phyloP scores from a whole-genome alignment of 2,329 filamentous ascomycete genomes.

The Hypoxylon sp. region DNA sequence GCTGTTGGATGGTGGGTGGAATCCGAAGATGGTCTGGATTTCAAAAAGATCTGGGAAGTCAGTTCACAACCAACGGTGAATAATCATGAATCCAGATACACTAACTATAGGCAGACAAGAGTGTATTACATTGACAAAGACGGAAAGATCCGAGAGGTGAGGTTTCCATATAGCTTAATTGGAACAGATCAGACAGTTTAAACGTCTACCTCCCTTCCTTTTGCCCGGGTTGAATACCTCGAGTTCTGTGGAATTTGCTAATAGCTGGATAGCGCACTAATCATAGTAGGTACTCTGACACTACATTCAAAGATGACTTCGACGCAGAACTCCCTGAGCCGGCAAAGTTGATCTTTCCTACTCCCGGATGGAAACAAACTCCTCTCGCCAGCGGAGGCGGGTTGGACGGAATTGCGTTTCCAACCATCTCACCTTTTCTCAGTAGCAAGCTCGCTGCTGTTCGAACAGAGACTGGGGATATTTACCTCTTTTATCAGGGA shows the following conservation, averaged over 20 bases:
- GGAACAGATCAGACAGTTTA: not conserved
- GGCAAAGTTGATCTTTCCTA: constrained; percentile 4
- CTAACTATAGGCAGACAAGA: constrained; percentile 11
- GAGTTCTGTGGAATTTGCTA: not conserved
- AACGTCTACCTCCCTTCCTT: not conserved
- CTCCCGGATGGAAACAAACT: constrained; percentile 17
- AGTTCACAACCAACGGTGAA: not conserved
- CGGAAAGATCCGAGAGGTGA: constrained; percentile 11
- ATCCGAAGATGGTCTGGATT: not conserved
- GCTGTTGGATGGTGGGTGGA: constrained; percentile 17
- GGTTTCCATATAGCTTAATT: not conserved
- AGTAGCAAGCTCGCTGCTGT: constrained; percentile 14
- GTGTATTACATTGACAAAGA: constrained; percentile 18
- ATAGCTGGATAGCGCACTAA: constrained; percentile 4
- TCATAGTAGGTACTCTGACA: constrained; percentile 12
- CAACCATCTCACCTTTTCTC: not conserved
- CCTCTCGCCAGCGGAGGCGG: not conserved
- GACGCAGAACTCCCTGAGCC: constrained; percentile 2
- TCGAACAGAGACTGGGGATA: constrained; percentile 2
- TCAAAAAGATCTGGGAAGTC: constrained; percentile 16
- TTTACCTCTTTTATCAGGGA: constrained; percentile 20
- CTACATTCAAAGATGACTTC: constrained; percentile 5
- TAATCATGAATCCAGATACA: not conserved
- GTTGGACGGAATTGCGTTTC: not conserved
- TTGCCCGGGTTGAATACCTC: not conserved